Conservation (phyloP, 2,329 filamentous ascomycete genomes). For the Knufia petricola region DNA sequence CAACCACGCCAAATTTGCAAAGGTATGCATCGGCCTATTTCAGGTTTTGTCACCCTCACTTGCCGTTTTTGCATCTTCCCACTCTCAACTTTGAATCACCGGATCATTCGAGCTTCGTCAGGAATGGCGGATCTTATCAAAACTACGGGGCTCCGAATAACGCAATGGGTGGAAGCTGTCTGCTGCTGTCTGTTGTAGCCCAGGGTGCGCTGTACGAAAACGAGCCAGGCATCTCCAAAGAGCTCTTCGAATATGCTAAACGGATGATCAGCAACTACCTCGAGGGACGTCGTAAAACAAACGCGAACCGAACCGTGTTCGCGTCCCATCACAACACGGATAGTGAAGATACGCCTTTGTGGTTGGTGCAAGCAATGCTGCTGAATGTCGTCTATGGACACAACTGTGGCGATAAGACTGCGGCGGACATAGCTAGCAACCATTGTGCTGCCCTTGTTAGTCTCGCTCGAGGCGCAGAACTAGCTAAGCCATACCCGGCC, state of each 20-base stretch:
- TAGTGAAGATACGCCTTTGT: conserved; percentile 61
- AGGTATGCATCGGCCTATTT: conserved; percentile 86
- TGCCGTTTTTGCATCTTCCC: conserved; percentile 88
- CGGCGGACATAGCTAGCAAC: conserved; percentile 83
- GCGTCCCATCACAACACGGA: conserved; percentile 20
- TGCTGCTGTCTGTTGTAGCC: conserved; percentile 82
- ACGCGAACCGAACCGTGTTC: conserved; percentile 57
- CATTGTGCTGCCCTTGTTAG: conserved; percentile 87
- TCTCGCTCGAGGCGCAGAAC: conserved; percentile 76
- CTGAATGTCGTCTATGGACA: conserved; percentile 93
- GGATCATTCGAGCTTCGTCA: conserved; percentile 51
- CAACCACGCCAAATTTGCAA: conserved; percentile 75
- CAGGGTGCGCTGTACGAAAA: conserved; percentile 79
- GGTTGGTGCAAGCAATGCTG: conserved; percentile 94
- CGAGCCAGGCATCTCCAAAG: conserved; percentile 67
- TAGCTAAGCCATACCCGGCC: conserved; percentile 44
- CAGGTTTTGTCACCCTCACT: conserved; percentile 82
- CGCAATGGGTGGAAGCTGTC: conserved; percentile 71
- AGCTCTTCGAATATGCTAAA: conserved; percentile 86
- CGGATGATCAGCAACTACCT: conserved; percentile 91
- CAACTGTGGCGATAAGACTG: conserved; percentile 83
- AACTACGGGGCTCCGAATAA: conserved; percentile 46
- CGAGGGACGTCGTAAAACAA: conserved; percentile 79
- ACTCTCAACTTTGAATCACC: conserved; percentile 83
- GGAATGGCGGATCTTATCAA: conserved; percentile 44